phyloP scores from a whole-genome alignment of 768 basidiomycete genomes.

The Flagelloscypha sp. region DNA sequence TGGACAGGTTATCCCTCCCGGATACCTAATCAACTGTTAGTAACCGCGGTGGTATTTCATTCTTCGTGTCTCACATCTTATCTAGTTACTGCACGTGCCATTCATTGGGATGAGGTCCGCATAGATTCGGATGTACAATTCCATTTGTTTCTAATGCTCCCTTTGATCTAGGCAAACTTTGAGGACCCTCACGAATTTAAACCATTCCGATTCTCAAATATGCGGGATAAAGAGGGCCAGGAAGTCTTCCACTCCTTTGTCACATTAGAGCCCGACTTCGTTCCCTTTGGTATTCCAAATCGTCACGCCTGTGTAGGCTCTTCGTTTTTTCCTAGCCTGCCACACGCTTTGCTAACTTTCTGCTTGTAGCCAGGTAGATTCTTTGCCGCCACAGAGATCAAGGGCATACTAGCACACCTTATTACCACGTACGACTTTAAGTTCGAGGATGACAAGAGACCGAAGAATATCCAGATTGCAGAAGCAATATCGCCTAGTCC shows the following conservation, averaged over 20 bases:
- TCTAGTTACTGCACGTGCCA: conserved; percentile 15
- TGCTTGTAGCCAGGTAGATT: conserved; percentile 6
- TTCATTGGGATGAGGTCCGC: conserved; percentile 16
- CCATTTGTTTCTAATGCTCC: neutral
- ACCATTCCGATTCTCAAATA: conserved; percentile 9
- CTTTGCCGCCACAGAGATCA: conserved; percentile 8
- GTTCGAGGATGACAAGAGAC: conserved; percentile 7
- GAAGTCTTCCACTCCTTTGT: conserved; percentile 11
- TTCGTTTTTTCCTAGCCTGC: conserved; percentile 1
- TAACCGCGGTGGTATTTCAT: too few relatives aligned
- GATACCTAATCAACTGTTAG: too few relatives aligned
- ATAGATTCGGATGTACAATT: conserved; percentile 7
- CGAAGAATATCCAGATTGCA: conserved; percentile 1
- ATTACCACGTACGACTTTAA: conserved; percentile 12
- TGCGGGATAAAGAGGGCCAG: conserved; percentile 4
- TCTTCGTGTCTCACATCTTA: too few relatives aligned
- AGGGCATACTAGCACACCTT: conserved; percentile 8
- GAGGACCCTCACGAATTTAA: conserved; percentile 11
- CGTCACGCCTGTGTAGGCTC: conserved; percentile 17
- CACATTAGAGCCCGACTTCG: conserved; percentile 1
- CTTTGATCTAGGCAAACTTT: conserved; percentile 6
- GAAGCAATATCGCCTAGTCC: too few relatives aligned
- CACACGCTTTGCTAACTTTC: too few relatives aligned
- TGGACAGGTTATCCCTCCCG: conserved; percentile 25
- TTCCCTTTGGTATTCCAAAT: conserved; percentile 11